A percentile compares a stretch with the other conserved stretches of the same genome.
Conservation (phyloP, 2,329 filamentous ascomycete species). For the Paecilomyces sp. region DNA sequence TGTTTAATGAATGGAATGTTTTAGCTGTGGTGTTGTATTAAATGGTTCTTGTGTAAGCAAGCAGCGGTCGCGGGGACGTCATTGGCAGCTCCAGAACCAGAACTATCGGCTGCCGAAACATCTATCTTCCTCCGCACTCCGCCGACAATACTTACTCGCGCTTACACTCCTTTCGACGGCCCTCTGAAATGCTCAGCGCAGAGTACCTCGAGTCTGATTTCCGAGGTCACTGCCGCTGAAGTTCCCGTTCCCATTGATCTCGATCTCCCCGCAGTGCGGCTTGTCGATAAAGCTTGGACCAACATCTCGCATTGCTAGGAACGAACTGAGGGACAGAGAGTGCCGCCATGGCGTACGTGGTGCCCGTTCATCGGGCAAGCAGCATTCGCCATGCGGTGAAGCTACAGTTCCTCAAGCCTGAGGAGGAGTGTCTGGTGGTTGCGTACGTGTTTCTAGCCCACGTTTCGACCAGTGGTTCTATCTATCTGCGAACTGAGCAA, state of each 20-base stretch:
- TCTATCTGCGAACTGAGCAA: background rate
- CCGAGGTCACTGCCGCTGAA: background rate
- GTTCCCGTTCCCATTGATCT: background rate
- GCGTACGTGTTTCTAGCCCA: constrained; percentile 55
- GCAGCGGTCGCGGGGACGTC: background rate
- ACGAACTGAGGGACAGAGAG: background rate
- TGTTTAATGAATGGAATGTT: no score
- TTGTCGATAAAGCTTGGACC: background rate
- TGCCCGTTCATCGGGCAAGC: constrained; percentile 85
- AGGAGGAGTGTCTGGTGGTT: constrained; percentile 76
- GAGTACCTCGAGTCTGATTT: background rate
- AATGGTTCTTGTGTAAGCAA: background rate
- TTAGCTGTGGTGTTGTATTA: background rate
- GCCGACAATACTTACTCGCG: background rate
- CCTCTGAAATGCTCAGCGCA: background rate
- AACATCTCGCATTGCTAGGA: background rate
- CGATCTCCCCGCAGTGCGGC: background rate
- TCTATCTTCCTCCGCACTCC: background rate
- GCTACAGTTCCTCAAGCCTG: constrained; percentile 64
- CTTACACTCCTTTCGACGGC: background rate
- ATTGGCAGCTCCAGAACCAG: background rate
- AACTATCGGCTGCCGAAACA: background rate
- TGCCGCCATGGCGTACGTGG: constrained; percentile 79
- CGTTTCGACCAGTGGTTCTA: background rate
- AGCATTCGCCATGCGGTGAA: constrained; percentile 85